Percentiles rank a stretch among this genome's conserved stretches.
These are phyloP conservation scores for Cudoniella acicularis DNA, from an alignment of 495 filamentous ascomycete genomes.

Conservation along the genomic window DNA sequence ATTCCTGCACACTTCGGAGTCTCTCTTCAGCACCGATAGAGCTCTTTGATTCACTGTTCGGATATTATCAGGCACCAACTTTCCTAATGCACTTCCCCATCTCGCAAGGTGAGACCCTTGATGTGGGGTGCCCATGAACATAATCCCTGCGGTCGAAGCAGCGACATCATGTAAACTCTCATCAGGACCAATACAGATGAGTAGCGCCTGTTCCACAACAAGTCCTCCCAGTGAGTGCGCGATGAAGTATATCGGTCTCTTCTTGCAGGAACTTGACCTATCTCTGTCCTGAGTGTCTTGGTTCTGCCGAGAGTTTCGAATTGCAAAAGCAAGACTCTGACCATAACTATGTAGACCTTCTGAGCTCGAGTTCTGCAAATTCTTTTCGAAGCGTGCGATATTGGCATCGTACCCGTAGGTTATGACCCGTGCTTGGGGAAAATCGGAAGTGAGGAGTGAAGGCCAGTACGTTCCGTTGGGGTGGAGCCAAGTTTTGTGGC, in stretches of 20 bases:
- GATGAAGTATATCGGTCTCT: background rate
- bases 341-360: background rate
- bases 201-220: background rate
- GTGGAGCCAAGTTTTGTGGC: background rate
- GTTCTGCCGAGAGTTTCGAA: too few species aligned
- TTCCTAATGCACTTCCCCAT: background rate
- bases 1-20: background rate
- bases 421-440: constrained; percentile 26
- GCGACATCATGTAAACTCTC: background rate
- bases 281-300: too few species aligned
- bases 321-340: background rate
- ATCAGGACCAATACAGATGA: background rate
- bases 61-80: too few species aligned
- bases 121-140: background rate
- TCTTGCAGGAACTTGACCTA: background rate
- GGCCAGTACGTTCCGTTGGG: background rate
- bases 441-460: background rate
- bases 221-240: background rate
- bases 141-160: background rate
- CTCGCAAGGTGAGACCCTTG: background rate
- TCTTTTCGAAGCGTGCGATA: constrained; percentile 34
- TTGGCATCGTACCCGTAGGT: constrained; percentile 31
- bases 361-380: constrained; percentile 15
- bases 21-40: background rate
- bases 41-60: background rate